Conservation (phyloP, 768 basidiomycete genomes). For the Russula sp. region DNA sequence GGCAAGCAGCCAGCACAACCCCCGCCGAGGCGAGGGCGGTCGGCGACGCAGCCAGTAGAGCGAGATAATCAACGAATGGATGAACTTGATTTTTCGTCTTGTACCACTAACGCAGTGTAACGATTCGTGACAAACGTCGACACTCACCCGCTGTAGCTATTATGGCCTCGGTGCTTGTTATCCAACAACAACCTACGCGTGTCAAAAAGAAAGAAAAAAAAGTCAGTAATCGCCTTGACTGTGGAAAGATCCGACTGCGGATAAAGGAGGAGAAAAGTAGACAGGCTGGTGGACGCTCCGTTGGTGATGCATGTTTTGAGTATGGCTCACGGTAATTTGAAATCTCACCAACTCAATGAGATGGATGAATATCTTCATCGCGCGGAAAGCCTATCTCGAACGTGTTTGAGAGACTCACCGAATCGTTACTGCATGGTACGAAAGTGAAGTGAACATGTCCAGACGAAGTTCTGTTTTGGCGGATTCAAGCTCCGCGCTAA, state of each 20-base stretch:
- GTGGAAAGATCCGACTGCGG: not conserved
- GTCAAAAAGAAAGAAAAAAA: not conserved
- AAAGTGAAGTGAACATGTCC: not conserved
- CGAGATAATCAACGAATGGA: slow-evolving; percentile 26
- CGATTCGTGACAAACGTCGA: not conserved
- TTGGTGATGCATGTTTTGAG: slow-evolving; percentile 28
- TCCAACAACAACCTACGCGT: not conserved
- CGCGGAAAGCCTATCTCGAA: not conserved
- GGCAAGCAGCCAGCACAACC: slow-evolving; percentile 12
- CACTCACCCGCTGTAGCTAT: not conserved
- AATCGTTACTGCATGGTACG: not conserved
- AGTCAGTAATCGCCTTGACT: not conserved
- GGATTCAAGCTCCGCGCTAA: slow-evolving; percentile 15
- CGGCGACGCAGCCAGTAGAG: slow-evolving; percentile 1
- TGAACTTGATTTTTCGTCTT: slow-evolving; percentile 25
- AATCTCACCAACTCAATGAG: slow-evolving; percentile 25
- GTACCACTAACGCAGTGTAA: not conserved
- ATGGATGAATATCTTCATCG: slow-evolving; percentile 26
- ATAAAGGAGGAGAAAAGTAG: not conserved
- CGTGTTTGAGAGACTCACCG: slow-evolving; percentile 11
- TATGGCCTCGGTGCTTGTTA: not conserved
- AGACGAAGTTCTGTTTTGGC: not conserved
- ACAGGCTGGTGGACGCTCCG: slow-evolving; percentile 19
- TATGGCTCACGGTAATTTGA: slow-evolving; percentile 20
- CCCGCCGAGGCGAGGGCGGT: slow-evolving; percentile 14